Evolutionary conservation across 2,329 filamentous ascomycete genomes (phyloP).

Genomic region (Calonectria pteridis): DNA sequence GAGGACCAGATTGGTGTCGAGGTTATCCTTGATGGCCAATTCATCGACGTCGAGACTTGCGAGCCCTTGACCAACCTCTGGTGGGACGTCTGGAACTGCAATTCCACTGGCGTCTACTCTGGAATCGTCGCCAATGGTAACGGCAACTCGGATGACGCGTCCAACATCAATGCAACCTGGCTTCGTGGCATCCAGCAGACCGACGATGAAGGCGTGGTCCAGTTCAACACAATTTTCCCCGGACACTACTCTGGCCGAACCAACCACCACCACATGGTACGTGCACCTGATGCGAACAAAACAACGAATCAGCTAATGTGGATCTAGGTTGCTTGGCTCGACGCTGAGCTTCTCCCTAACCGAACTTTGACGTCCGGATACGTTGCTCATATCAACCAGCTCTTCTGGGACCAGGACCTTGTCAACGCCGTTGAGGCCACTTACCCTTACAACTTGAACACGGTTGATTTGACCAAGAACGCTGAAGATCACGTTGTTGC

Average conservation of each 20-base stretch:
- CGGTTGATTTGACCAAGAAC: slow-evolving; percentile 59
- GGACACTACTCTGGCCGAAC: slow-evolving; percentile 52
- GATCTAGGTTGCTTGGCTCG: slow-evolving; percentile 2
- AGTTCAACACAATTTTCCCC: slow-evolving; percentile 51
- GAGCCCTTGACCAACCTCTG: slow-evolving; percentile 53
- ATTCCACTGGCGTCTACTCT: slow-evolving; percentile 59
- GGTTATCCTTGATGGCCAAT: slow-evolving; percentile 54
- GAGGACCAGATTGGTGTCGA: not conserved
- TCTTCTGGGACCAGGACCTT: slow-evolving; percentile 69
- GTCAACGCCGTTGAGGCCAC: slow-evolving; percentile 59
- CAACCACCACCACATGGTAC: slow-evolving; percentile 49
- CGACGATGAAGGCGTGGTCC: slow-evolving; percentile 48
- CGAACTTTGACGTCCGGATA: slow-evolving; percentile 59
- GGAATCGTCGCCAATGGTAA: slow-evolving; percentile 54
- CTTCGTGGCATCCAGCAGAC: slow-evolving; percentile 50
- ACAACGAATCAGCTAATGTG: not conserved
- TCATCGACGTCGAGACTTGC: slow-evolving; percentile 58
- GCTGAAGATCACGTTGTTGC: slow-evolving; percentile 53
- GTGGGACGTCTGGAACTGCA: slow-evolving; percentile 60
- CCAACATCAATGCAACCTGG: slow-evolving; percentile 42
- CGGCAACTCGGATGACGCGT: slow-evolving; percentile 42
- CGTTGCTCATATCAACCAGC: slow-evolving; percentile 67
- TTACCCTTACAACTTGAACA: slow-evolving; percentile 57
- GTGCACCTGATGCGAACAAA: slow-evolving; percentile 25
- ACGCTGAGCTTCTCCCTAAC: slow-evolving; percentile 55